Conservation (phyloP, 176 grass and related monocot genomes). For the Oryza nivara region DNA sequence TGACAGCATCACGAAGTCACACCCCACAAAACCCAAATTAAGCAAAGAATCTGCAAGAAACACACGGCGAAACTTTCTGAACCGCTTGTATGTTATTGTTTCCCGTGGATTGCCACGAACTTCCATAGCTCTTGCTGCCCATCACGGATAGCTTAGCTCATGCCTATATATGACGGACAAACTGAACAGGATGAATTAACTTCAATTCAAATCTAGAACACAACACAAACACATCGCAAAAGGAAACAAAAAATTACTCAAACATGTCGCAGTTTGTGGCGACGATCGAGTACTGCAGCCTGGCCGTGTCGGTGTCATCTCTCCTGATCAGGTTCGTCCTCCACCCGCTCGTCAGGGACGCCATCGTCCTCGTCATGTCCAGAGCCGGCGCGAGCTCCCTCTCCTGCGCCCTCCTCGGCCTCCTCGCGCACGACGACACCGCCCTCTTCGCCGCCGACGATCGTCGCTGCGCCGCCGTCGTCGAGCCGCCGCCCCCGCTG, state of each 20-base stretch:
- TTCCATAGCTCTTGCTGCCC: neutral
- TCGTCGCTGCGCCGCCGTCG: too few species aligned
- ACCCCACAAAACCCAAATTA: neutral
- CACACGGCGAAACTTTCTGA: neutral
- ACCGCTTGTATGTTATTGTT: neutral
- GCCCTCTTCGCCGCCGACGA: neutral
- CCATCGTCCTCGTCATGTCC: constrained; percentile 7
- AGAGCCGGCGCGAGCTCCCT: neutral
- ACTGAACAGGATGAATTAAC: neutral
- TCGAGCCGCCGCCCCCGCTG: neutral
- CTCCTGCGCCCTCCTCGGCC: neutral
- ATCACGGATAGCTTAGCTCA: neutral
- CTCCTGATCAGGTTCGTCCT: constrained; percentile 48
- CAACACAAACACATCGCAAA: neutral
- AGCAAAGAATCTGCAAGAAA: neutral
- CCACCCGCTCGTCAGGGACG: constrained; percentile 20
- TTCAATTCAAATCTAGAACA: neutral
- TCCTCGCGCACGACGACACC: constrained; percentile 17
- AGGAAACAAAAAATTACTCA: too few species aligned
- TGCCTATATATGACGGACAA: neutral
- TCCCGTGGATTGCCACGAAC: neutral
- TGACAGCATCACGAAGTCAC: neutral
- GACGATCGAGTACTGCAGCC: neutral
- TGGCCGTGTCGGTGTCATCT: constrained; percentile 42
- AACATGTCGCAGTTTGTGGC: neutral